Evolutionary conservation across 2,329 filamentous ascomycete genomes (phyloP).

Genomic region (Xylaria sp.): DNA sequence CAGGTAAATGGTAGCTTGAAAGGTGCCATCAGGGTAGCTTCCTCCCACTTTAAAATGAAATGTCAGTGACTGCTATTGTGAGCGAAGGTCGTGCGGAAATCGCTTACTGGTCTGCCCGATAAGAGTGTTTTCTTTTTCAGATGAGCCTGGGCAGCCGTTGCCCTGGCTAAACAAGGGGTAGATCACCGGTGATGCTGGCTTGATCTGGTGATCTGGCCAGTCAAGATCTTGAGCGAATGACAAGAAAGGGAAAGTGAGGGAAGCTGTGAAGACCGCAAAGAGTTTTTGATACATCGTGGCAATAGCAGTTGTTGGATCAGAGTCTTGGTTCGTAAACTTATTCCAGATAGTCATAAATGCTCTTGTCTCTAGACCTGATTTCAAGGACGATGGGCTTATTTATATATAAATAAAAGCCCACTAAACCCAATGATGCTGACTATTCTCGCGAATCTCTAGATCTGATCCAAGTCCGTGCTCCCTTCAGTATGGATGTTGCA

Average conservation of each 20-base stretch:
- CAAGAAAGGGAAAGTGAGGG: neutral
- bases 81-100: neutral
- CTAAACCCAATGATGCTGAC: neutral
- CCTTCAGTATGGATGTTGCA: neutral
- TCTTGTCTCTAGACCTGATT: neutral
- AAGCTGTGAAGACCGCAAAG: neutral
- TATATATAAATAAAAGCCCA: neutral
- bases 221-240: neutral
- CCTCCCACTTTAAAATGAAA: neutral
- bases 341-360: neutral
- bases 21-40: neutral
- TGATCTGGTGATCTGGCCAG: neutral
- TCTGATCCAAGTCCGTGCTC: neutral
- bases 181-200: neutral
- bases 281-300: neutral
- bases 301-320: neutral
- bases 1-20: slow-evolving; percentile 1
- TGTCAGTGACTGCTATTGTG: neutral
- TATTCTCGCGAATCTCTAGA: neutral
- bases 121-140: neutral
- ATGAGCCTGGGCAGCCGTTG: slow-evolving; percentile 4
- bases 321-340: neutral
- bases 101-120: neutral
- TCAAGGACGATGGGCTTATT: neutral
- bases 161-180: neutral